These are phyloP conservation scores for Ceratocystiopsis minuta DNA, from an alignment of 2,329 filamentous ascomycete species.

Conservation along the genomic window DNA sequence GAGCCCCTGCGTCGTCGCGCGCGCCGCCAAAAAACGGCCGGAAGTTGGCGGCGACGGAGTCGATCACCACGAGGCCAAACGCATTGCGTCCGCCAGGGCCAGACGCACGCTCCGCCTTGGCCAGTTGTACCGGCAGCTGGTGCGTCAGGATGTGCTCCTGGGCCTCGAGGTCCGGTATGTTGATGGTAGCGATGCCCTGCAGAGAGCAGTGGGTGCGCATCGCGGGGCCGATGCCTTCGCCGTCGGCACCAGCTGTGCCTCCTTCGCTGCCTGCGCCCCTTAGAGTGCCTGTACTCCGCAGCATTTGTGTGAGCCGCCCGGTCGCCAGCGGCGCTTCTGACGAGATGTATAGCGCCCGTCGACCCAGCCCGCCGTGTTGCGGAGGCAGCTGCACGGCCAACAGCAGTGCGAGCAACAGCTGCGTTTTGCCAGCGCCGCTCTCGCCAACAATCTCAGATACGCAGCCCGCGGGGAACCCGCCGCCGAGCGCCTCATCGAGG, in stretches of 20 bases:
- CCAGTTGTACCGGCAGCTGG: slow-evolving; percentile 58
- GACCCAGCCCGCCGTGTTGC: slow-evolving; percentile 45
- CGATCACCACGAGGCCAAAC: slow-evolving; percentile 66
- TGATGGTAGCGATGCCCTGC: slow-evolving; percentile 60
- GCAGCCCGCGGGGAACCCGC: slow-evolving; percentile 65
- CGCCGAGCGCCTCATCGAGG: slow-evolving; percentile 58
- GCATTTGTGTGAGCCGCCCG: slow-evolving; percentile 60
- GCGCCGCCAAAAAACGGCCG: slow-evolving; percentile 68
- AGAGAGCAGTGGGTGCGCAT: slow-evolving; percentile 42
- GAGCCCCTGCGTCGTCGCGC: slow-evolving; percentile 6
- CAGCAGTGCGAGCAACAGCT: slow-evolving; percentile 72
- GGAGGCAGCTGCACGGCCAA: slow-evolving; percentile 67
- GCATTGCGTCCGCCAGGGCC: slow-evolving; percentile 8
- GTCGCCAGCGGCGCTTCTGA: slow-evolving; percentile 81
- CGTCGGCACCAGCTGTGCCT: too few relatives aligned
- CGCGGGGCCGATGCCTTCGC: slow-evolving; percentile 29
- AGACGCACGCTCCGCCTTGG: slow-evolving; percentile 51
- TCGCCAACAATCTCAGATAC: slow-evolving; percentile 85
- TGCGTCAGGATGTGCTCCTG: slow-evolving; percentile 91
- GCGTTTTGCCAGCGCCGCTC: slow-evolving; percentile 88
- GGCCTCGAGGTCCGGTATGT: slow-evolving; percentile 75
- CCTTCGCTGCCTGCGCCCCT: too few relatives aligned
- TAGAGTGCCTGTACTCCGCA: slow-evolving; percentile 20
- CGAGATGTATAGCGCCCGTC: slow-evolving; percentile 77
- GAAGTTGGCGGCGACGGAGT: slow-evolving; percentile 91